Evolutionary conservation across 768 basidiomycete genomes (phyloP).

Genomic region (Stropharia rugosoannulata): DNA sequence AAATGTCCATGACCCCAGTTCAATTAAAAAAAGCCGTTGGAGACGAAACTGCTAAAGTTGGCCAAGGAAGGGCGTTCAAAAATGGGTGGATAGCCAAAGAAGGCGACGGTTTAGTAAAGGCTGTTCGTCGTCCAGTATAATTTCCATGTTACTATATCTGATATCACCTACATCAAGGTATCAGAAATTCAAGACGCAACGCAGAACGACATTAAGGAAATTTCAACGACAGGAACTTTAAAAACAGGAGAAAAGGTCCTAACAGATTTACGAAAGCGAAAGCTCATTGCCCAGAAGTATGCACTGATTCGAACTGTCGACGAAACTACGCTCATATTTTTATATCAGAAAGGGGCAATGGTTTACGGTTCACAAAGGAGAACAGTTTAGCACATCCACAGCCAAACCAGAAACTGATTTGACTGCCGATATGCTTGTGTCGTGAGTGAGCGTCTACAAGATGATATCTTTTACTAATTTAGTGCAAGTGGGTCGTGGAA

Average conservation of each 20-base stretch:
- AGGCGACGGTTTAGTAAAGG: slow-evolving; percentile 81
- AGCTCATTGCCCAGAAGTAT: slow-evolving; percentile 83
- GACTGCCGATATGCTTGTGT: slow-evolving; percentile 91
- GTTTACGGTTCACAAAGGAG: slow-evolving; percentile 87
- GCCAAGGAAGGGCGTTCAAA: slow-evolving; percentile 95
- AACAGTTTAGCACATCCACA: slow-evolving; percentile 85
- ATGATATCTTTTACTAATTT: slow-evolving; percentile 9
- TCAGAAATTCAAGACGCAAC: slow-evolving; percentile 71
- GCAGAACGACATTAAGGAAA: slow-evolving; percentile 68
- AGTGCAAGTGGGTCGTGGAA: slow-evolving; percentile 86
- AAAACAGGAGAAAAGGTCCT: slow-evolving; percentile 77
- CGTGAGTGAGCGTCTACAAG: slow-evolving; percentile 49
- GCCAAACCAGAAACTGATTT: slow-evolving; percentile 95
- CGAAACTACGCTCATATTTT: neutral
- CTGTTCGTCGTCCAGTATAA: slow-evolving; percentile 50
- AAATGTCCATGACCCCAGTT: slow-evolving; percentile 59
- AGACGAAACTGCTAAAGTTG: slow-evolving; percentile 87
- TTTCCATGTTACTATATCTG: slow-evolving; percentile 7
- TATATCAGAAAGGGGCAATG: slow-evolving; percentile 85
- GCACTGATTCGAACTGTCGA: neutral
- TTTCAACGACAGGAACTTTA: slow-evolving; percentile 71
- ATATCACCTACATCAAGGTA: slow-evolving; percentile 39
- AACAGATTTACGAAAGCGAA: slow-evolving; percentile 89
- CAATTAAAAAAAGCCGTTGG: slow-evolving; percentile 79
- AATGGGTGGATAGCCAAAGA: slow-evolving; percentile 96